Evolutionary conservation across 2,329 filamentous ascomycete genomes (phyloP), one percentile per base, ranked within the genome.

Genomic region (Rutstroemia sp.): DNA sequence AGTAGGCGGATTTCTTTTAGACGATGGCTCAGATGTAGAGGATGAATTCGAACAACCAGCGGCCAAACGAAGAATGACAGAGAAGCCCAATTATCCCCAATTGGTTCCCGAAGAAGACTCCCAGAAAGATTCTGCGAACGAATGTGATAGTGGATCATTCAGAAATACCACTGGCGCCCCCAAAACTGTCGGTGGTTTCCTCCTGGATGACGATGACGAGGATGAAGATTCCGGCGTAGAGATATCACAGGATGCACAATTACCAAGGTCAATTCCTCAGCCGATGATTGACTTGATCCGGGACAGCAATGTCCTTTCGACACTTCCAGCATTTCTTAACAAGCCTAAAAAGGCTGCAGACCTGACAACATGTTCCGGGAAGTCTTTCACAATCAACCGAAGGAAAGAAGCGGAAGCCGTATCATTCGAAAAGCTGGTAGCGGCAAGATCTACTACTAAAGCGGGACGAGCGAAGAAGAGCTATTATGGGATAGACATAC

Each of bases 401-500:
- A 81, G 83, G 51, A 76, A 75, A 54, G 67, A 72, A 7, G 68
- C 70, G 1, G 69, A 71, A 1, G 68, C 73, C 0, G 68, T 80
- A 1, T 76, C 86, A 0, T 89, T 87, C 65, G 83, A 88, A 65
- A 74, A 80, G 41, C 78, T 90, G 63, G 80, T 88, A 3, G 86
- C 86, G 21, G 79, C 82, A 10, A 77, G 87, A 50, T 89, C 87
- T 5, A 81, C 73, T 55, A 83, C 79, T 0, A 83, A 82, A 60
- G 80, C 86, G 56, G 86, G 87, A 2, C 78, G 83, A 57, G 88
- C 88, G 2, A 82, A 82, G 65, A 82, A 82, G 64, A 86, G 85
- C 64, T 97, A 92, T 72, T 99, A 96, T 69, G 94, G 94, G 9
- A 87, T 99, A 61, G 87, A 96, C 48, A 94, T 99, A 37, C 91